These are phyloP conservation scores for Botryotinia calthae DNA, from an alignment of 2,329 filamentous ascomycete species.

Conservation along the genomic window DNA sequence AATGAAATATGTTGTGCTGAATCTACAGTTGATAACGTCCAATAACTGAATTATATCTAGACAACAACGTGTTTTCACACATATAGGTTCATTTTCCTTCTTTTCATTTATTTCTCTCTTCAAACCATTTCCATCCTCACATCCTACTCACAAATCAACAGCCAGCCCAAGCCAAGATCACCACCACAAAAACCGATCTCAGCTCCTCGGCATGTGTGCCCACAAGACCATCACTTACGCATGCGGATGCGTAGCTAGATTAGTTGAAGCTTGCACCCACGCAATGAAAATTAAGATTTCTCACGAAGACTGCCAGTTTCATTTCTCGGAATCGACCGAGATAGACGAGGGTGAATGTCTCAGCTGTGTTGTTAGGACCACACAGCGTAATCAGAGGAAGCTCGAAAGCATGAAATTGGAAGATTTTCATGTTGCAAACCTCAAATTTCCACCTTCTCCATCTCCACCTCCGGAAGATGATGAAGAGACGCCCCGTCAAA, in stretches of 20 bases:
- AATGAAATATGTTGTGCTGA: background rate
- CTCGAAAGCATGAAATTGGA: background rate
- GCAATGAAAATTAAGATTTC: background rate
- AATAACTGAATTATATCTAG: background rate
- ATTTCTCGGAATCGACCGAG: background rate
- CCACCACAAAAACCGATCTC: background rate
- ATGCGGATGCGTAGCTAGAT: background rate
- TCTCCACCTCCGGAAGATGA: background rate
- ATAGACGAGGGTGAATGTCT: background rate
- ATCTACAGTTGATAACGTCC: background rate
- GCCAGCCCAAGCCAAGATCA: too few species aligned
- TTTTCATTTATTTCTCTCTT: background rate
- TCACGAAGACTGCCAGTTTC: background rate
- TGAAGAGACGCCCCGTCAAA: background rate
- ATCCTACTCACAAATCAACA: background rate
- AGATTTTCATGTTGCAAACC: background rate
- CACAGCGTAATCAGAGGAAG: background rate
- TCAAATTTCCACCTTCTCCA: background rate
- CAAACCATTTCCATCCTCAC: background rate
- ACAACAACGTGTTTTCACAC: background rate
- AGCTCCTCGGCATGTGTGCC: background rate
- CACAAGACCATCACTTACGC: background rate
- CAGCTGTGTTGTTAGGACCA: background rate
- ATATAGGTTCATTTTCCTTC: background rate
- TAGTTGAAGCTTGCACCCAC: background rate